phyloP scores from a whole-genome alignment of 2,329 filamentous ascomycete genomes.

The Arthrobotrys sinensis region DNA sequence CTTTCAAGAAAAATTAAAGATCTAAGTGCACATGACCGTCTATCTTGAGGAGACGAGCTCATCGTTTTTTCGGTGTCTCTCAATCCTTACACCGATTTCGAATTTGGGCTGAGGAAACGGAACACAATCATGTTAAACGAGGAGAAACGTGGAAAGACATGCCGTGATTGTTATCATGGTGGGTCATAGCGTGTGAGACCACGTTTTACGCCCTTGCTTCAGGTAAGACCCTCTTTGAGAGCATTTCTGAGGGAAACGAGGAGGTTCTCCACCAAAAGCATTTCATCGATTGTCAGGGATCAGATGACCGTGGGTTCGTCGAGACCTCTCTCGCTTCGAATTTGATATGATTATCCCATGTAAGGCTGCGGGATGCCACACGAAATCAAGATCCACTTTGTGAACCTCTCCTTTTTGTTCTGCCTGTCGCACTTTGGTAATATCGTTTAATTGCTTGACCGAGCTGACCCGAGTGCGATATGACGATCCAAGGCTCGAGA shows the following conservation, averaged over 20 bases:
- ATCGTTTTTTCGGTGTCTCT: constrained; percentile 46
- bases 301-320: constrained; percentile 48
- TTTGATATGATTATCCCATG: constrained; percentile 56
- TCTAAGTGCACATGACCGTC: constrained; percentile 50
- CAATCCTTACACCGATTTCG: constrained; percentile 47
- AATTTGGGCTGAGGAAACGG: constrained; percentile 47
- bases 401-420: constrained; percentile 27
- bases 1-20: constrained; percentile 38
- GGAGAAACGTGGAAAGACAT: constrained; percentile 45
- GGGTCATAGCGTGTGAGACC: constrained; percentile 61
- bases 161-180: constrained; percentile 43
- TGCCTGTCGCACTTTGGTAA: constrained; percentile 55
- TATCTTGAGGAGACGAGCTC: constrained; percentile 47
- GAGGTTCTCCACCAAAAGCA: constrained; percentile 22
- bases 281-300: constrained; percentile 47
- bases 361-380: constrained; percentile 57
- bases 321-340: constrained; percentile 53
- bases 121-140: constrained; percentile 32
- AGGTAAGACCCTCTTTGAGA: constrained; percentile 27
- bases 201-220: constrained; percentile 60
- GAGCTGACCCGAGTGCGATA: constrained; percentile 48
- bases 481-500: constrained; percentile 20
- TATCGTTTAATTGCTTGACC: constrained; percentile 53
- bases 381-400: constrained; percentile 48
- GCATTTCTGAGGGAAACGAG: constrained; percentile 33